Conservation (phyloP, 176 grass and related monocot species). For the Raddia distichophylla region DNA sequence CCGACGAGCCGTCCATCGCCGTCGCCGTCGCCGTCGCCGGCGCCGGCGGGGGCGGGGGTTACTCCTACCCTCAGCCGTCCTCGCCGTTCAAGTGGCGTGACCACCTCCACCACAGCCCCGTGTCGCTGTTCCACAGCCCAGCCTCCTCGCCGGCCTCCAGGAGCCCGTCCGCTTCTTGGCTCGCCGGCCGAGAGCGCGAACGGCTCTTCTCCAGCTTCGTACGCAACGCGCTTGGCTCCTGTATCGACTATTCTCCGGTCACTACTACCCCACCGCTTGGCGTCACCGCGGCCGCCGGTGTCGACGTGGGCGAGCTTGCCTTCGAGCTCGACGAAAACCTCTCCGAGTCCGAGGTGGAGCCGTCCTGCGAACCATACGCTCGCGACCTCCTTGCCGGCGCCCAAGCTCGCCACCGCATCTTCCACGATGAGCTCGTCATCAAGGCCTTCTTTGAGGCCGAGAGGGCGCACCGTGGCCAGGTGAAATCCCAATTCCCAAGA, state of each 20-base stretch:
- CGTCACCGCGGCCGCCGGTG: slow-evolving; percentile 26
- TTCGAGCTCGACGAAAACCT: slow-evolving; percentile 57
- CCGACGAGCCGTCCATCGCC: slow-evolving; percentile 43
- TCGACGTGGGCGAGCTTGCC: slow-evolving; percentile 43
- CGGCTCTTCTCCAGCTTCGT: slow-evolving; percentile 75
- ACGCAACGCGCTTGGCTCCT: slow-evolving; percentile 69
- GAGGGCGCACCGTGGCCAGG: slow-evolving; percentile 79
- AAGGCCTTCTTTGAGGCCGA: slow-evolving; percentile 82
- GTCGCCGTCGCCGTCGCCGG: slow-evolving; percentile 1
- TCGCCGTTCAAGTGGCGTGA: slow-evolving; percentile 73
- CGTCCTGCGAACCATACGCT: slow-evolving; percentile 49
- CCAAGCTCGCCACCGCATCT: slow-evolving; percentile 70
- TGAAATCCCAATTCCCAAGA: slow-evolving; percentile 23
- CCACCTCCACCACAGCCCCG: slow-evolving; percentile 60
- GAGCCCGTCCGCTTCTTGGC: slow-evolving; percentile 64
- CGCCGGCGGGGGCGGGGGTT: slow-evolving; percentile 29
- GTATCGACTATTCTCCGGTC: slow-evolving; percentile 69
- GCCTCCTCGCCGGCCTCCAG: slow-evolving; percentile 56
- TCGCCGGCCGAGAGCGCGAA: slow-evolving; percentile 54
- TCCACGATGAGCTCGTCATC: slow-evolving; percentile 75
- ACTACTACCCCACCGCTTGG: slow-evolving; percentile 39
- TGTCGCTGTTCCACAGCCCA: slow-evolving; percentile 62
- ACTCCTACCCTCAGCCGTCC: slow-evolving; percentile 51
- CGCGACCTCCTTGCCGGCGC: slow-evolving; percentile 58
- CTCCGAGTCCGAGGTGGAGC: slow-evolving; percentile 32